Evolutionary conservation across 495 filamentous ascomycete species (phyloP).

Genomic region (Penicillium cataractarum): DNA sequence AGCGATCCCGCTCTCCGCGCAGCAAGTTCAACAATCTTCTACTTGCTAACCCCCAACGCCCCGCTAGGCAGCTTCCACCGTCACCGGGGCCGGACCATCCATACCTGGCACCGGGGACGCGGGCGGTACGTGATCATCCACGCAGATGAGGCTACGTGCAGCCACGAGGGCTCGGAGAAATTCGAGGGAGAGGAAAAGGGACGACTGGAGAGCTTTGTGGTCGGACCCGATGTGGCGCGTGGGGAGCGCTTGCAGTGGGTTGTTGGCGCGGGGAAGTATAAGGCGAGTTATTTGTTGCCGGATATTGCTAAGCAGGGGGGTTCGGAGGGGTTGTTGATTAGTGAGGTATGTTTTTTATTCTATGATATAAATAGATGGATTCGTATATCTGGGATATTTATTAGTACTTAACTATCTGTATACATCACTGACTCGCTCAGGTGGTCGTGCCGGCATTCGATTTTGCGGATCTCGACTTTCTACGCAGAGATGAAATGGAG

Average conservation of each 20-base stretch:
- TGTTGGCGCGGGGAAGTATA: constrained; percentile 68
- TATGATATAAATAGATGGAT: background rate
- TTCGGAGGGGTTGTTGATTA: background rate
- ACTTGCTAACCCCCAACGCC: constrained; percentile 59
- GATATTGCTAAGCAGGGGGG: constrained; percentile 42
- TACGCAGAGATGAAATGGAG: constrained; percentile 45
- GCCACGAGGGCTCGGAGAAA: constrained; percentile 8
- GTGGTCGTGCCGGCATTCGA: constrained; percentile 70
- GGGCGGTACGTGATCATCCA: constrained; percentile 66
- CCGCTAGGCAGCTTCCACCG: constrained; percentile 38
- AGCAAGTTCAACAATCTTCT: constrained; percentile 50
- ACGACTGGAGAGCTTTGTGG: constrained; percentile 62
- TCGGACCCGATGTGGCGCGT: constrained; percentile 55
- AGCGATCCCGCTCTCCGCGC: background rate
- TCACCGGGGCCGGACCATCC: constrained; percentile 61
- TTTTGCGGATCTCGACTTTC: constrained; percentile 65
- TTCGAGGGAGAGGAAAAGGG: constrained; percentile 24
- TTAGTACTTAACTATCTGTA: no score
- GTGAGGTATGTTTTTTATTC: background rate
- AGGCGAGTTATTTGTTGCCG: constrained; percentile 56
- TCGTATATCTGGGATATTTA: background rate
- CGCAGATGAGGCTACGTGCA: constrained; percentile 42
- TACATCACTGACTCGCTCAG: constrained; percentile 22
- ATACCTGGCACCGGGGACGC: constrained; percentile 61
- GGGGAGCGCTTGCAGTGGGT: constrained; percentile 70